Base-by-base conservation (phyloP, 73 alveolate species). In the Paramecium caudatum region DNA sequence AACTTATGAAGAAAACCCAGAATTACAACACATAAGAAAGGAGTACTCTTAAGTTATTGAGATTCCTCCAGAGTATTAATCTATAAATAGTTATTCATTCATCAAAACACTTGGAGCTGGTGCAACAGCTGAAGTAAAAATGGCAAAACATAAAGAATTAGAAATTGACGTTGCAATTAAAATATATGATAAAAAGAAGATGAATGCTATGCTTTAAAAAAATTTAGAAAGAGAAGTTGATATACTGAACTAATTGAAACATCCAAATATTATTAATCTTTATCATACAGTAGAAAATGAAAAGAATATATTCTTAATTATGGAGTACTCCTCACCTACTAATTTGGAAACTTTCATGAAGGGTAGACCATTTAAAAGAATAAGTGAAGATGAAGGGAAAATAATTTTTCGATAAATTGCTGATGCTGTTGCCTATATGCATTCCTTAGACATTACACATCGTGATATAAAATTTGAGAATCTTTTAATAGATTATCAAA, bases 401-500 rank as follows among this genome's bases (percentile, higher is more conserved):
- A 94, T 90, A 30, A 82, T 95, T 3, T 94, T 95, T 74, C 37
- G 39, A 25, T 82, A 95, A 87, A 70, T 96, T 12, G 49, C 94
- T 16, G 88, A 91, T 19, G 97, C 96, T 2, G 70, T 96, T 27
- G 45, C 45, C 41, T 91, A 91, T 69, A 61, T 94, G 69, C 99
- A 96, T 86, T 19, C 50, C 7, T 33, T 82, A 47, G 87, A 93
- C 65, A 85, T 94, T 1, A 49, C 87, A 62, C 98, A 95, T 69
- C n/a, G 98, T 36, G 98, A 95, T 69, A 82, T 95, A 8, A 95
- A 96, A 93, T 92, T 95, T 10, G 99, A 96, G 33, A 96, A 96
- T 92, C 82, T 96, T 9, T 68, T 95, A 7, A 50, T 96, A 30
- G 96, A 93, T 27, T 80, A 74, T 33, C 37, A 82, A 19, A 90